Base-by-base conservation (phyloP, 345 rosid genomes). In the Camelina neglecta region DNA sequence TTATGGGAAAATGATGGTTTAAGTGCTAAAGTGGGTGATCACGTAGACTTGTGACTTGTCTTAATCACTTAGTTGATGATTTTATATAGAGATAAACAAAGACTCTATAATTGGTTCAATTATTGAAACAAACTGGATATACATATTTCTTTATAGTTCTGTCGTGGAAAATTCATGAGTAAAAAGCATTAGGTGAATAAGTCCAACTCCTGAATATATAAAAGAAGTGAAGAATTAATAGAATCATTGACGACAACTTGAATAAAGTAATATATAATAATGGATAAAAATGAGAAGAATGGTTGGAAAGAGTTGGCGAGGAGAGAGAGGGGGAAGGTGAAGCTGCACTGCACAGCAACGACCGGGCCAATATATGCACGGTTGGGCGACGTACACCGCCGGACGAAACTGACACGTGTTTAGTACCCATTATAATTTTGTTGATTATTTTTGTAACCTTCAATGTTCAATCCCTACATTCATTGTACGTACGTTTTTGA, bases 371-470 rank as follows among this genome's bases (percentile, higher is more conserved):
- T 48, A 1, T 39, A 26, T 71, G 59, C 76, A 65, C 72, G 76
- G 60, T 65, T 71, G 16, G 62, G 61, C 63, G 6, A 71, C 55
- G 76, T 77, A 77, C 76, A 58, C 10, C 16, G 72, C 67, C 68
- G 76, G 73, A 77, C 76, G 39, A 54, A 57, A 49, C 67, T 20
- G 71, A 71, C 77, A 72, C 74, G 81, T 72, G 74, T 76, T 53
- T 33, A 11, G 1, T 15, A 38, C 31, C 50, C 39, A 53, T 72
- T 18, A 18, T 38, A 29, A 1, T 7, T 6, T 12, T 54, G 44
- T 51, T 3, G 8, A 4, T n/a, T 26, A 16, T 20, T 3, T 10
- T 18, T 29, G 15, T 42, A 65, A 31, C 8, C 11, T 11, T 49
- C 38, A 10, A 45, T n/a, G n/a, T n/a, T n/a, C n/a, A n/a, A n/a